Evolutionary conservation across 495 filamentous ascomycete species (phyloP), one percentile per base, ranked within the genome.

Genomic region (Neurospora terricola): DNA sequence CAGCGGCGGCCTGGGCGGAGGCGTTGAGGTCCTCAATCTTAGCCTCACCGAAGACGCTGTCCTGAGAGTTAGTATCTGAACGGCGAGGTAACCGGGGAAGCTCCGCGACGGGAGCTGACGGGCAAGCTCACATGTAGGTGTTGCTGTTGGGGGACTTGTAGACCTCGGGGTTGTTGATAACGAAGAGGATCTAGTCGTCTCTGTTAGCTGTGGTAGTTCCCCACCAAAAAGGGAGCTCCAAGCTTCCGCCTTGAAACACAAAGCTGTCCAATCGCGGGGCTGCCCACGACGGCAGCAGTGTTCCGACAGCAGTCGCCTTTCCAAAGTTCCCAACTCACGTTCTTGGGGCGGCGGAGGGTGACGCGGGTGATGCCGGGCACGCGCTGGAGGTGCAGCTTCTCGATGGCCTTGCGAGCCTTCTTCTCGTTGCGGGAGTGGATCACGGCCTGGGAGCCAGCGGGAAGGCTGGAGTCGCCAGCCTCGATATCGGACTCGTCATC

Each of bases 21-120:
- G 95, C 94, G 90, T 97, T 98, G 78, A 98, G 87, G 86, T 99
- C 96, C 88, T 99, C 96, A 80, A 78, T 99, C 92, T 99, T 99
- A 82, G 96, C 96, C 87, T 99, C 96, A 82, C 96, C 96, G 84
- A 99, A 99, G 86, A 99, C 97, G 85, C 96, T 99, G 71, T 34
- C 59, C 34, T 8, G 21, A 12, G 69, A 23, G 43, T 68, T 77
- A 66, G 54, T 66, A 34, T 66, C 27, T 66, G 54, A 30, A 4
- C 27, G 3, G 54, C 30, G 48, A 62, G 16, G n/a, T 23, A n/a
- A 16, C 54, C 27, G 34, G 36, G 18, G 21, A n/a, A 73, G 37
- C n/a, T n/a, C 27, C 36, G 38, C 38, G 16, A 34, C 23, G 27
- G 37, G 5, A 38, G 36, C 9, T 72, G 70, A 36, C 12, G 23